Evolutionary conservation across 192 early-diverging fungal genomes (phyloP), one percentile per base, ranked within the genome.

Genomic region (Piromyces finnis): DNA sequence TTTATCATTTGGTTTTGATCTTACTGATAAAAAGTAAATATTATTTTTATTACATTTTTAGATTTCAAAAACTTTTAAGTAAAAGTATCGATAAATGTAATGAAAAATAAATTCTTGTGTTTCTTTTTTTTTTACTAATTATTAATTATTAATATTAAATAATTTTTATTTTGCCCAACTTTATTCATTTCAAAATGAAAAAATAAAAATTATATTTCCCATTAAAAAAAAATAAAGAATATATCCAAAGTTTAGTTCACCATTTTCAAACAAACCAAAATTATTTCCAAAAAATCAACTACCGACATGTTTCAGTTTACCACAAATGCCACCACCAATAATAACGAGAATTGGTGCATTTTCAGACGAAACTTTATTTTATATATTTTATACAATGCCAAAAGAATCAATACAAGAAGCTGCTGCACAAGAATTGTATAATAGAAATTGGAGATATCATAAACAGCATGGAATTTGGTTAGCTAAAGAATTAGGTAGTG

Each of bases 381-480:
- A 98, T 87, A 90, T 96, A 41, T 99, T 99, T 86, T 98, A 99
- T 86, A 93, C 94, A 18, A 91, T 95, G 89, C 97, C 98, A n/a
- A 90, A 94, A 78, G 96, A 97, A 79, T 87, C 92, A 51, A 81
- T 96, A 28, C 96, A 98, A 88, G 95, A 98, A 82, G 92, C 92
- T 13, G 94, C 95, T 12, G 96, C 97, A 29, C 92, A 95, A 82
- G 97, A 99, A 88, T 90, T 99, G 82, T 92, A 94, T 85, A 91
- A 90, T 83, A 91, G 98, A 36, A 91, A 93, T 84, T 99, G 97
- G 97, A 89, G 96, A 79, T 99, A 94, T 86, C 98, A 99, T 89
- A 96, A 95, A 84, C 95, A 97, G 80, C 84, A 96, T 78, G 89
- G 92, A 79, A 83, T 97, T 77, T 99, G 98, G 98, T 79, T 99